Percentiles rank a stretch among this genome's conserved stretches.
Evolutionary conservation across 768 basidiomycete species (phyloP).

Genomic region (Podaxis carcinomalis): DNA sequence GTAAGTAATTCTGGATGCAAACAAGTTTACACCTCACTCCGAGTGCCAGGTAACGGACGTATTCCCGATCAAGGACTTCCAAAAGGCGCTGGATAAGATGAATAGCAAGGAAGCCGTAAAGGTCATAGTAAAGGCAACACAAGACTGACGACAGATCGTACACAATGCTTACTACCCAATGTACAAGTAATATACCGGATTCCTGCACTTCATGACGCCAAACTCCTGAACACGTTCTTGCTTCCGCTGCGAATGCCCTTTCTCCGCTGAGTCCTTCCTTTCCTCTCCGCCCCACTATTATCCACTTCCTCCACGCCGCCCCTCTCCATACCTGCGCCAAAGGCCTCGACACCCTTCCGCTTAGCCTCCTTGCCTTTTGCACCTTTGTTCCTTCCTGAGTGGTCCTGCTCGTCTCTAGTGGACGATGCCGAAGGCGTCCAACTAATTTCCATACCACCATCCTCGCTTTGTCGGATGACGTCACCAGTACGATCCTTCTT

Average conservation of each 20-base stretch:
- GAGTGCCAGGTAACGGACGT: constrained; percentile 37
- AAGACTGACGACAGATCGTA: not conserved
- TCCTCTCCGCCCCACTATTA: constrained; percentile 62
- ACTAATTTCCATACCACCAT: constrained; percentile 79
- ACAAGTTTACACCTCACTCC: not conserved
- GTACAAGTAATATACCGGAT: not conserved
- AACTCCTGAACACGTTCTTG: constrained; percentile 69
- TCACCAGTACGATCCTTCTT: constrained; percentile 12
- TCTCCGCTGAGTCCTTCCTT: constrained; percentile 76
- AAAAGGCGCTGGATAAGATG: constrained; percentile 63
- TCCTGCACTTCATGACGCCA: not conserved
- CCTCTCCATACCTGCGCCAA: constrained; percentile 88
- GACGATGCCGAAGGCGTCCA: constrained; percentile 64
- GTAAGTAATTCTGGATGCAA: constrained; percentile 13
- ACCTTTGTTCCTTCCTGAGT: constrained; percentile 21
- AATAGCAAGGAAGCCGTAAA: constrained; percentile 56
- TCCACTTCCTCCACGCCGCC: constrained; percentile 52
- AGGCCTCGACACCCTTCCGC: constrained; percentile 67
- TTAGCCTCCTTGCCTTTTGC: constrained; percentile 25
- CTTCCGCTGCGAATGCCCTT: constrained; percentile 84
- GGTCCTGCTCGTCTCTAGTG: constrained; percentile 28
- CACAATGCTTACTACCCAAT: not conserved
- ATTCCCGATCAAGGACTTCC: constrained; percentile 66
- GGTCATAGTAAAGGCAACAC: constrained; percentile 45
- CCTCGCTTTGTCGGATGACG: constrained; percentile 25